phyloP scores from a whole-genome alignment of 2,329 filamentous ascomycete species.

The Lasiodiplodia gonubiensis region DNA sequence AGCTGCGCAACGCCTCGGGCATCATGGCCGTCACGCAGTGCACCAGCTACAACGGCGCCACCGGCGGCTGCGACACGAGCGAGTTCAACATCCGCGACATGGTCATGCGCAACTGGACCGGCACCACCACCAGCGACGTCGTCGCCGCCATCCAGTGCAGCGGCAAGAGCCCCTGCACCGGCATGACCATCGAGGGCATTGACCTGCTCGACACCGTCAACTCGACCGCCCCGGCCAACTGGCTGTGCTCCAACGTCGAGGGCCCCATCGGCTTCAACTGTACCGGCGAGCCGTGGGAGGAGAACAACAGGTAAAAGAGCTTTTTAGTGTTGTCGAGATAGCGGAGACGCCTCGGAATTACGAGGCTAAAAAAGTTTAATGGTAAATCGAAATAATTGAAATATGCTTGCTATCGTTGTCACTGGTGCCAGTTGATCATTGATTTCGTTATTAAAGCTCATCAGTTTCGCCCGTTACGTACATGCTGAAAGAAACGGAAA shows the following conservation, averaged over 20 bases:
- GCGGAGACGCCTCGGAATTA: too few species aligned
- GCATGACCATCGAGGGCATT: slow-evolving; percentile 33
- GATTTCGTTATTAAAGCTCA: too few species aligned
- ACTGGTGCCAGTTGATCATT: too few species aligned
- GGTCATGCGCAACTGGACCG: slow-evolving; percentile 37
- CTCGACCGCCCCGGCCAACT: slow-evolving; percentile 30
- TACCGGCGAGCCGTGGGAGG: slow-evolving; percentile 20
- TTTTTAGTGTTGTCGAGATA: background rate
- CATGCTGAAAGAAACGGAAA: too few species aligned
- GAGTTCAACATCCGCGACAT: slow-evolving; percentile 50
- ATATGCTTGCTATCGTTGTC: too few species aligned
- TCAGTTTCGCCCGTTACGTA: too few species aligned
- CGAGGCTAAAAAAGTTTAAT: too few species aligned
- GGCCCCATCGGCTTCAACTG: slow-evolving; percentile 27
- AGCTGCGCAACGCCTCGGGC: slow-evolving; percentile 37
- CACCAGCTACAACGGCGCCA: slow-evolving; percentile 45
- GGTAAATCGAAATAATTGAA: too few species aligned
- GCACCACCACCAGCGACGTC: slow-evolving; percentile 36
- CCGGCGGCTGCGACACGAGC: slow-evolving; percentile 48
- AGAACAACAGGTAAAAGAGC: slow-evolving; percentile 22
- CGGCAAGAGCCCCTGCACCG: slow-evolving; percentile 36
- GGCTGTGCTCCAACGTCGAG: slow-evolving; percentile 35
- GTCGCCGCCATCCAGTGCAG: slow-evolving; percentile 39
- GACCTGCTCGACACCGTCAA: slow-evolving; percentile 34
- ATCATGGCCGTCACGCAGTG: slow-evolving; percentile 49